Evolutionary conservation across 202 grass and related monocot species (phyloP).

Genomic region (Schoenoplectus triqueter): DNA sequence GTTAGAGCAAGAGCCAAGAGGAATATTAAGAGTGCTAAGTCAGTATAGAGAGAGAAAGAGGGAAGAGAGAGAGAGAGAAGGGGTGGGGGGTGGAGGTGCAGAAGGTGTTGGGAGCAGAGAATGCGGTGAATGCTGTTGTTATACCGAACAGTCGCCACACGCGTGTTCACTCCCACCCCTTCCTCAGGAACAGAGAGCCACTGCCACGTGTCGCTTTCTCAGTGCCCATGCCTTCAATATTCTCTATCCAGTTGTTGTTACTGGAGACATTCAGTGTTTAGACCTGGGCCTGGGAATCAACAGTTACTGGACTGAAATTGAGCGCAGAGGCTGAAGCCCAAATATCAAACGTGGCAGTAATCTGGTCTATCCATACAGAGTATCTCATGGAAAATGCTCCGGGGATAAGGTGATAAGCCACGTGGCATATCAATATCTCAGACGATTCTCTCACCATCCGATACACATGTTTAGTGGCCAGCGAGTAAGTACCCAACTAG

Average conservation of each 20-base stretch:
- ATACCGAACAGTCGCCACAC: constrained; percentile 53
- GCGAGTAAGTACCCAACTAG: constrained; percentile 1
- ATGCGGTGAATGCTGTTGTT: constrained; percentile 63
- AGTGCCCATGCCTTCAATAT: neutral
- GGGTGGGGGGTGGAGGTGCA: constrained; percentile 47
- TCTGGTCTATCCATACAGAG: constrained; percentile 45
- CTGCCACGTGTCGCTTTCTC: constrained; percentile 33
- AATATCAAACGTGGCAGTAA: constrained; percentile 8
- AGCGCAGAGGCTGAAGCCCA: neutral
- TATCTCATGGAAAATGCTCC: constrained; percentile 26
- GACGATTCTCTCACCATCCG: constrained; percentile 23
- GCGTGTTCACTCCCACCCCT: constrained; percentile 1
- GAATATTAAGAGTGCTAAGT: constrained; percentile 4
- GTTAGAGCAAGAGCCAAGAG: constrained; percentile 39
- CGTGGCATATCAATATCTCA: constrained; percentile 51
- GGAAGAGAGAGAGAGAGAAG: constrained; percentile 6
- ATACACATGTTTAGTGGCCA: neutral
- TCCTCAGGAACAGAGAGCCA: neutral
- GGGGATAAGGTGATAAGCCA: constrained; percentile 91
- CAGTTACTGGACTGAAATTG: neutral
- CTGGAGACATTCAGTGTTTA: neutral
- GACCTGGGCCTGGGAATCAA: neutral
- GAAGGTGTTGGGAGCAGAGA: constrained; percentile 70
- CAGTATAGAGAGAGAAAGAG: constrained; percentile 36
- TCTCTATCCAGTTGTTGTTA: neutral